A percentile compares a stretch with the other conserved stretches of the same genome.
Conservation (phyloP, 2,329 filamentous ascomycete genomes). For the Cryoendolithus antarcticus region DNA sequence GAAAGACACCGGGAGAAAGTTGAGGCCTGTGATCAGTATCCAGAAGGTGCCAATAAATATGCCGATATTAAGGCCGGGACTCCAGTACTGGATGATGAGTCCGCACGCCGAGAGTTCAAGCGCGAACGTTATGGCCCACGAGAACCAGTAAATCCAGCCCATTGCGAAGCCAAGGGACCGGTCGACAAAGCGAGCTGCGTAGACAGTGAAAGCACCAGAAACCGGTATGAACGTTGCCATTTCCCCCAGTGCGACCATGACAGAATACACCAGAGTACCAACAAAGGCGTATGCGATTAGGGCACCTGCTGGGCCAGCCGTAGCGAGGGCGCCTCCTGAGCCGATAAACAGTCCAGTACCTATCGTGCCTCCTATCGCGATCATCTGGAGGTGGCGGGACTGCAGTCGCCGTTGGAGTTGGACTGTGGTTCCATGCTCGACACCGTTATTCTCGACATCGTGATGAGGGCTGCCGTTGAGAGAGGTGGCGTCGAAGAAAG, state of each 20-base stretch:
- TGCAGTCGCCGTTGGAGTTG: constrained; percentile 23
- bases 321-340: constrained; percentile 25
- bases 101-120: constrained; percentile 27
- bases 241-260: constrained; percentile 41
- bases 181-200: constrained; percentile 34
- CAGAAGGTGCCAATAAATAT: constrained; percentile 24
- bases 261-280: constrained; percentile 31
- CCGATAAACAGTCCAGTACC: constrained; percentile 19
- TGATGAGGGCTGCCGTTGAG: too few species aligned
- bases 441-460: not conserved
- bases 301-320: constrained; percentile 29
- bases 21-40: constrained; percentile 30
- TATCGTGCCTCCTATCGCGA: constrained; percentile 21
- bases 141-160: constrained; percentile 35
- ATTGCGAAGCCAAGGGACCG: constrained; percentile 34
- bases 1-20: constrained; percentile 38
- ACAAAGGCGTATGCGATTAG: constrained; percentile 34
- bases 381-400: constrained; percentile 26
- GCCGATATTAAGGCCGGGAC: constrained; percentile 28
- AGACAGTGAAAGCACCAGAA: constrained; percentile 40
- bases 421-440: constrained; percentile 13
- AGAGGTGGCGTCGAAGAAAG: too few species aligned
- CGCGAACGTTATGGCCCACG: constrained; percentile 30
- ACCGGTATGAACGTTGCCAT: constrained; percentile 51
- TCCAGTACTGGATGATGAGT: constrained; percentile 29